Evolutionary conservation across 768 basidiomycete species (phyloP).

Genomic region (Agaricus sinodeliciosus): DNA sequence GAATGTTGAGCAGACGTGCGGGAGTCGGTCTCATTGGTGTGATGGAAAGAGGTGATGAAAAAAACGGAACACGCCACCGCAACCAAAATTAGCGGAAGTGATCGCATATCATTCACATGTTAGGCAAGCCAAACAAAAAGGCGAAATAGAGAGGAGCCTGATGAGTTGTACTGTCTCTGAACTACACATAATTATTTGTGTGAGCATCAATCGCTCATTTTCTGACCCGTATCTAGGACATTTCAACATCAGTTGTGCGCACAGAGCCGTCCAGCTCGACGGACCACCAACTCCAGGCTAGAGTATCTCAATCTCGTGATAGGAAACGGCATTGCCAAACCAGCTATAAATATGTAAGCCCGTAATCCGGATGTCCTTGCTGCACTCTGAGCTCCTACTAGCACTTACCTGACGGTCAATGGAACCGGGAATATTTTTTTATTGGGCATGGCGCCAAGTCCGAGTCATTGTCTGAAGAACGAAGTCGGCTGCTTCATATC

Average conservation of each 20-base stretch:
- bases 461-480: neutral
- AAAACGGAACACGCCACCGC: neutral
- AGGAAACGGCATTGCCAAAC: neutral
- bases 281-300: neutral
- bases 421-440: neutral
- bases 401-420: neutral
- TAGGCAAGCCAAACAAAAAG: neutral
- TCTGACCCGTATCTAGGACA: neutral
- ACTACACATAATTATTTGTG: no score
- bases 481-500: neutral
- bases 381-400: neutral
- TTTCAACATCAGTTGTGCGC: neutral
- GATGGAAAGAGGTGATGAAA: neutral
- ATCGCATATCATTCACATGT: neutral
- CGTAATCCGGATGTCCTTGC: neutral
- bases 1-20: conserved; percentile 71
- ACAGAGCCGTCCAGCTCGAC: neutral
- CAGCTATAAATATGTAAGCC: neutral
- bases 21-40: conserved; percentile 68
- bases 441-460: neutral
- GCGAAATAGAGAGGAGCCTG: no score
- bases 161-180: no score
- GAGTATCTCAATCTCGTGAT: neutral
- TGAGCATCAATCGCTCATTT: no score
- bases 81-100: neutral